A percentile compares a stretch with the other conserved stretches of the same genome.
phyloP scores from a whole-genome alignment of 1,284 basidiomycete genomes.

The Cryptococcus wingfieldii region DNA sequence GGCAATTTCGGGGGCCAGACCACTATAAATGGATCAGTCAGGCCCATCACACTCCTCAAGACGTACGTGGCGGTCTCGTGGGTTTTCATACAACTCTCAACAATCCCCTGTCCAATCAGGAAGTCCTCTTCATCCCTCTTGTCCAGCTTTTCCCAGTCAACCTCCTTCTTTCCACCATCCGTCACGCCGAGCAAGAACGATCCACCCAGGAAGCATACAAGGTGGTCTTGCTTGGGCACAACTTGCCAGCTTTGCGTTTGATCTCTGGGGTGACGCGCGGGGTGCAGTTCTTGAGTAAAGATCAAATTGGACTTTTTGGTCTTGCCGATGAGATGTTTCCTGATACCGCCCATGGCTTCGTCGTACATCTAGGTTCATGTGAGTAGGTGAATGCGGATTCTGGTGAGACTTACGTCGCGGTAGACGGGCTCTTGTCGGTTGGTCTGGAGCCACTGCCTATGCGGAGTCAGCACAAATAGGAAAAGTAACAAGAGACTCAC shows the following conservation, averaged over 20 bases:
- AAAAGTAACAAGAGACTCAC: slow-evolving; percentile 10
- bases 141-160: slow-evolving; percentile 50
- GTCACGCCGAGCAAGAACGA: slow-evolving; percentile 86
- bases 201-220: slow-evolving; percentile 92
- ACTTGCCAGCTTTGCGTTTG: slow-evolving; percentile 61
- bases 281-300: slow-evolving; percentile 74
- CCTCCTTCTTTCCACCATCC: slow-evolving; percentile 56
- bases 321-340: slow-evolving; percentile 66
- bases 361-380: slow-evolving; percentile 67
- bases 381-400: background rate
- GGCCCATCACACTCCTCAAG: background rate
- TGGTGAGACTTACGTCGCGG: slow-evolving; percentile 57
- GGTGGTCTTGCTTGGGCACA: slow-evolving; percentile 86
- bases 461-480: background rate
- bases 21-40: slow-evolving; percentile 51
- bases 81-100: slow-evolving; percentile 83
- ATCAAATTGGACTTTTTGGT: slow-evolving; percentile 60
- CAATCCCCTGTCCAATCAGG: slow-evolving; percentile 70
- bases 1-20: slow-evolving; percentile 76
- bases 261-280: slow-evolving; percentile 31
- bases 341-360: slow-evolving; percentile 74
- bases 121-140: slow-evolving; percentile 67
- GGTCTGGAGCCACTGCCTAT: slow-evolving; percentile 54
- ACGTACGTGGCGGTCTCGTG: slow-evolving; percentile 78
- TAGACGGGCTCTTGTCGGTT: slow-evolving; percentile 74